Evolutionary conservation across 495 filamentous ascomycete species (phyloP).

Genomic region (Astrothelium macrocarpum): DNA sequence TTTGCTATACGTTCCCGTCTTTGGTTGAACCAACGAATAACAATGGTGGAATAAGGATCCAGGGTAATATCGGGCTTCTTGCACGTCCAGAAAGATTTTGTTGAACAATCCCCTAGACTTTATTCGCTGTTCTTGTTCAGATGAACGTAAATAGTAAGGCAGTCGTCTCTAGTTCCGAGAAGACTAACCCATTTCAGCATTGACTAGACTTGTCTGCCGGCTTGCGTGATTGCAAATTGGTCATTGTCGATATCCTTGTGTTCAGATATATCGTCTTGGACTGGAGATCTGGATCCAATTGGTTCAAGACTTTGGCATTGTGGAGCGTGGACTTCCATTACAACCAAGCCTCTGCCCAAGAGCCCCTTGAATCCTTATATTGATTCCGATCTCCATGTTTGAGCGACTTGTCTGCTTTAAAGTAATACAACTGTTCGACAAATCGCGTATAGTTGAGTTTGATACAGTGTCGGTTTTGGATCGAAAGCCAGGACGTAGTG

Average conservation of each 20-base stretch:
- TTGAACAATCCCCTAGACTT: not conserved
- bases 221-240: not conserved
- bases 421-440: too few relatives aligned
- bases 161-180: not conserved
- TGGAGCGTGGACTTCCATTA: not conserved
- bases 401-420: too few relatives aligned
- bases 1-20: slow-evolving; percentile 71
- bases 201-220: not conserved
- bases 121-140: not conserved
- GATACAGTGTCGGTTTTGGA: too few relatives aligned
- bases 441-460: too few relatives aligned
- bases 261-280: not conserved
- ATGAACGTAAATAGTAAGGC: not conserved
- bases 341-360: not conserved
- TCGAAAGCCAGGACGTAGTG: too few relatives aligned
- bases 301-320: not conserved
- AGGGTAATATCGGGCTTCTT: not conserved
- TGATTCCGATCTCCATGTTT: not conserved
- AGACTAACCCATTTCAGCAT: not conserved
- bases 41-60: slow-evolving; percentile 7
- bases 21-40: slow-evolving; percentile 63
- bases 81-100: not conserved
- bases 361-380: not conserved
- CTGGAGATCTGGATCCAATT: not conserved
- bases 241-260: not conserved